These are phyloP conservation scores for Rhizophagus clarus DNA, from an alignment of 192 early-diverging fungal genomes.

Conservation along the genomic window DNA sequence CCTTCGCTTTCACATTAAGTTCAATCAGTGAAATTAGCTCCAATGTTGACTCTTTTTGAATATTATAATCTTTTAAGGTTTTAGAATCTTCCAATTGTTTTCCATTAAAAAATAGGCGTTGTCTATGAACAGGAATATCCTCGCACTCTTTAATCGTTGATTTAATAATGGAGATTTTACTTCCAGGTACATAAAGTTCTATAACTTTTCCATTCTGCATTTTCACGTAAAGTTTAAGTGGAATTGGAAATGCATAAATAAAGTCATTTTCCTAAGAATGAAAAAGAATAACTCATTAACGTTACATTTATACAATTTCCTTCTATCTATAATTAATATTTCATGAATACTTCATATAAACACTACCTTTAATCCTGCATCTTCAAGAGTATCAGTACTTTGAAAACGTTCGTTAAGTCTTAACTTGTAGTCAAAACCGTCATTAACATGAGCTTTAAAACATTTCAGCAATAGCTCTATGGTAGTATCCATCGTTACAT, in stretches of 20 bases:
- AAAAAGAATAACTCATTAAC: background rate
- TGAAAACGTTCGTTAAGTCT: no score
- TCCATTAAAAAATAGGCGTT: no score
- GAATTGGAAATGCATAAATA: background rate
- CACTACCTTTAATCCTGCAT: background rate
- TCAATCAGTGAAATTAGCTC: conserved; percentile 32
- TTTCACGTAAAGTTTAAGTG: conserved; percentile 68
- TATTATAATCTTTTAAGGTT: background rate
- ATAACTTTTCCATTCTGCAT: conserved; percentile 70
- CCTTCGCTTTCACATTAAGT: conserved; percentile 75
- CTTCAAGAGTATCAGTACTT: conserved; percentile 1
- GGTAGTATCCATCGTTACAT: conserved; percentile 7
- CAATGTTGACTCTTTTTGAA: background rate
- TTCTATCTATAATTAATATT: background rate
- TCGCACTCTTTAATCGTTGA: no score
- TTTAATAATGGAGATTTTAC: no score
- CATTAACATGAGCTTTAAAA: background rate
- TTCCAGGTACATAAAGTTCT: no score
- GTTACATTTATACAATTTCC: background rate
- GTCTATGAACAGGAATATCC: no score
- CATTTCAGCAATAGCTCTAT: conserved; percentile 1
- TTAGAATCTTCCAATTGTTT: background rate
- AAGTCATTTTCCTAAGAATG: background rate
- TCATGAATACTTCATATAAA: background rate
- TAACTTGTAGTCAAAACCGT: background rate